Base-by-base conservation (phyloP, 1,139 yeast genomes). In the Candida sojae region DNA sequence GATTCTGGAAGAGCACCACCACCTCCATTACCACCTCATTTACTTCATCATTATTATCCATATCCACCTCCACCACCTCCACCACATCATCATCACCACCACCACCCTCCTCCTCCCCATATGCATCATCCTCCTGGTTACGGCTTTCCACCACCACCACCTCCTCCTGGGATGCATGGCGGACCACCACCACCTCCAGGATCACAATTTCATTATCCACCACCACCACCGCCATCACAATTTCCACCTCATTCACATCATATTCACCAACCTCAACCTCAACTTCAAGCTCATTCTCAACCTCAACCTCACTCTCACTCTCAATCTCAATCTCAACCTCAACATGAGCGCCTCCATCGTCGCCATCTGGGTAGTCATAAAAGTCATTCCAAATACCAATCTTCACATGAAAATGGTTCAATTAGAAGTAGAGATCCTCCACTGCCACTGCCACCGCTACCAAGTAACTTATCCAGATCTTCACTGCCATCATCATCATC, bases 11-110 rank as follows among this genome's bases (percentile, higher is more conserved):
- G 43, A 13, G 39, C 17, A 23, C 50, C 52, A 26, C 48, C 43
- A 17, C 38, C 36, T 13, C 43, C 23, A 13, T 42, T 31, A 12
- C 56, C 45, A 39, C 53, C 49, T 23, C 49, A 10, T 30, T 41
- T 28, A 11, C 49, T 34, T 35, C 44, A 46, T 30, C 54, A 44
- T 36, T 42, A 43, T n/a, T 43, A 31, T 30, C 53, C 45, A n/a
- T 48, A 44, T 12, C 52, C 50, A 23, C 57, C 52, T 12, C 58
- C 52, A 11, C 53, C 50, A 28, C 51, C 50, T 11, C 47, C 43
- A 9, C 39, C 39, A 7, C 44, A 41, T 25, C 39, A 39, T 9
- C 31, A 23, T 21, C 46, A 43, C 32, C 45, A 36, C 32, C 45
- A 36, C 11, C 25, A 28, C 12, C 53, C 45, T 13, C 52, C 39